Evolutionary conservation across 1,284 basidiomycete genomes (phyloP), one percentile per base, ranked within the genome.

Genomic region (Ustilago vetiveriae): DNA sequence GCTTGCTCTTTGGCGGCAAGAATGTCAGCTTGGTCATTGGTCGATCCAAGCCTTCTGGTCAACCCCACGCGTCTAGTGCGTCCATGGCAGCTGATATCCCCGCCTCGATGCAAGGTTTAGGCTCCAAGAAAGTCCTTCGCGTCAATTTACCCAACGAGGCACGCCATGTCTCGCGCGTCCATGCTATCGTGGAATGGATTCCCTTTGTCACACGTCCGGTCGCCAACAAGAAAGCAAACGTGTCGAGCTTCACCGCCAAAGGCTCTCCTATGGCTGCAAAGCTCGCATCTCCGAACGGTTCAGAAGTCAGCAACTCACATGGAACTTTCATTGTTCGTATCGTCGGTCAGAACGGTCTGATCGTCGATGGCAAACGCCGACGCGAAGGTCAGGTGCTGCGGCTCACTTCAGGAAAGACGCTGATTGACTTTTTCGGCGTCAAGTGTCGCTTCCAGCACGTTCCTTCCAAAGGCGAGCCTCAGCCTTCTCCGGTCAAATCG

Each of bases 141-240:
- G 68, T 79, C 37, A 56, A 67, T 23, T 67, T 81, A 8, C 76
- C 80, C 19, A 66, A 66, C 36, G 55, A 60, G 6, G 79, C 79
- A 7, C 66, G 68, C 23, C 77, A 81, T 53, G 79, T 78, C 24
- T 75, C 72, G 36, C 72, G 80, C 19, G 49, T 73, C 14, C 80
- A 81, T 42, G 78, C 78, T 19, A 66, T 81, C 42, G 55, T 81
- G 26, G 76, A 78, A n/a, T 80, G 70, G 68, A 69, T 78, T n/a
- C 80, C 78, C 23, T 78, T 80, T 39, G 56, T 64, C 23, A 14
- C 52, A 24, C 54, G 58, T 33, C 19, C 53, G 0, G 48, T 32
- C 2, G 6, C 43, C 16, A 22, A 36, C 42, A 68, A 50, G 37
- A 69, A 51, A 32, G 33, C 54, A 4, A 33, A 29, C 21, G 49